Base-by-base conservation (phyloP, 1,284 basidiomycete species). In the Microbotryomycetes sp. region DNA sequence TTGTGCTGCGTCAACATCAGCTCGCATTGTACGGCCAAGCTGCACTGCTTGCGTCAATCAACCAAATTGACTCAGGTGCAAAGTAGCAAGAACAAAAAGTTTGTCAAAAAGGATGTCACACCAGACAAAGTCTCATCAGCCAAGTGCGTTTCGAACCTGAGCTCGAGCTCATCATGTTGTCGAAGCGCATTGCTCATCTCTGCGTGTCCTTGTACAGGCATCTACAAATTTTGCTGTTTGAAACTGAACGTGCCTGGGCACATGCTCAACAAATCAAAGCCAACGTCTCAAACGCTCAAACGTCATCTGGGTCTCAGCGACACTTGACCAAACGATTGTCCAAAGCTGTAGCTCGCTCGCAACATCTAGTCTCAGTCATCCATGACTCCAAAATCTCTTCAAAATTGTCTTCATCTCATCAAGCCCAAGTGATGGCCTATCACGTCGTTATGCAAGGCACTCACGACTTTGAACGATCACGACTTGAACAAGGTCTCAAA, bases 401-500 rank as follows among this genome's bases (percentile, higher is more conserved):
- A 25, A 31, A 63, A 53, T 49, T 68, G 23, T 54, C 55, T 25
- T 57, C 59, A 25, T 12, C 45, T 2, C 56, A 68, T 9, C 16
- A 23, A 1, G 62, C 52, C 9, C 77, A 80, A 62, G 67, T 76
- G 19, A 74, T 75, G 6, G 76, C 77, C 60, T 79, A 79, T 71
- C 62, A 74, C 60, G 73, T 79, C 28, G 71, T 73, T 12, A 66
- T 79, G 52, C 66, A 69, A 15, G 78, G 79, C 14, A 76, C 77
- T 54, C 72, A 76, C 29, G 71, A 73, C 5, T 81, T 81, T 68
- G 77, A 79, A 64, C 73, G 75, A 31, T 84, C 86, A 52, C 83
- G 88, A 54, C 88, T 86, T 65, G 85, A 88, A n/a, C 85, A 87
- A 56, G 87, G 88, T 0, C 80, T 96, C 29, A 78, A 85, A 16